A percentile compares a stretch with the other conserved stretches of the same genome.
These are phyloP conservation scores for Erythrophleum ivorense DNA, from an alignment of 331 rosid genomes.

Conservation along the genomic window DNA sequence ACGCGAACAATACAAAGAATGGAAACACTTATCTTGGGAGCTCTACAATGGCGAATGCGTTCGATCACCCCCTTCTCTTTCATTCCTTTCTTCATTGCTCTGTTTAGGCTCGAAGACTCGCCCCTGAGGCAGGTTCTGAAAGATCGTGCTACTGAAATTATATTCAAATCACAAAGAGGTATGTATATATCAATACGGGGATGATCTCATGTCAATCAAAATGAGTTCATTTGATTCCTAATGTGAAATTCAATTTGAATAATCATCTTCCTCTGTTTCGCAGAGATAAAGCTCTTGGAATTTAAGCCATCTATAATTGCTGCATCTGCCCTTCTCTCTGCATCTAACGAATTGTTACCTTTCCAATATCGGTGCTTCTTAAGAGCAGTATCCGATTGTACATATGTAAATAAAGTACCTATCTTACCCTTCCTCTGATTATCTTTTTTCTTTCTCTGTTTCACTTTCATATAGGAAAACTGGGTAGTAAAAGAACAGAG, in stretches of 20 bases:
- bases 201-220: neutral
- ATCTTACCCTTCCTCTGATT: neutral
- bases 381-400: conserved; percentile 56
- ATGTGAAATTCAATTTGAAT: neutral
- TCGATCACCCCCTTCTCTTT: conserved; percentile 92
- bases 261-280: conserved; percentile 16
- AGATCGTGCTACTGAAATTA: conserved; percentile 66
- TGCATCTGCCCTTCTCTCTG: conserved; percentile 73
- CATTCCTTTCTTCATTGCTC: conserved; percentile 57
- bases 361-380: conserved; percentile 62
- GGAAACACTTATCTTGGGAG: conserved; percentile 76
- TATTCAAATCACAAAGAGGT: conserved; percentile 79
- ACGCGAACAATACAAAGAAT: conserved; percentile 64
- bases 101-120: conserved; percentile 54
- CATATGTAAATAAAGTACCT: conserved; percentile 65
- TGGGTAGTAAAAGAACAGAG: neutral
- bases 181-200: neutral
- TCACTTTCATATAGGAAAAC: neutral
- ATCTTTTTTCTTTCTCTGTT: conserved; percentile 24
- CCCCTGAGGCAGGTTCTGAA: conserved; percentile 61
- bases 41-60: conserved; percentile 86
- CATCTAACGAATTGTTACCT: conserved; percentile 74
- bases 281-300: conserved; percentile 66
- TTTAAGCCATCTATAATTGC: conserved; percentile 79
- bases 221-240: neutral